Conservation (phyloP, 164 flowering plant species). For the Magnolia kwangsiensis region DNA sequence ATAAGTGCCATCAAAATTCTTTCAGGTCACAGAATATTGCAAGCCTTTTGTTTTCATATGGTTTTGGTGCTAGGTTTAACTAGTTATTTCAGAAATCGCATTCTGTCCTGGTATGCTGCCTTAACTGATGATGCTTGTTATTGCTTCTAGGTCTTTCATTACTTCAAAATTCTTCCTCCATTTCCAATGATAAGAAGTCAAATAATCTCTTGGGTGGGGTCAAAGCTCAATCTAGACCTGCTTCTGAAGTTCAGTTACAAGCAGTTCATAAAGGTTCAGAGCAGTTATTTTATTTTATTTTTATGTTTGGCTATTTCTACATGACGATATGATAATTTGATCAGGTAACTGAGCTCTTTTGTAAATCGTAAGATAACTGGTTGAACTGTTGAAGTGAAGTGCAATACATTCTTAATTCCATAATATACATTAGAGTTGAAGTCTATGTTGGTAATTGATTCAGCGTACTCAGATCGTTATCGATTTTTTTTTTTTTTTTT, state of each 20-base stretch:
- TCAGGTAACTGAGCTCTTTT: background rate
- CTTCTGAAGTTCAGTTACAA: slow-evolving; percentile 25
- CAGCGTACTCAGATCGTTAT: too few species aligned
- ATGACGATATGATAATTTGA: background rate
- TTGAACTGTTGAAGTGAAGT: background rate
- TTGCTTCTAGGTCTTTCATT: slow-evolving; percentile 53
- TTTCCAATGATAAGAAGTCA: slow-evolving; percentile 21
- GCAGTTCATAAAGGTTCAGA: slow-evolving; percentile 35
- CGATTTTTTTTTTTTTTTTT: too few species aligned
- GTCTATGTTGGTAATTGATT: background rate
- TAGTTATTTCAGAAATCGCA: background rate
- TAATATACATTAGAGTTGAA: background rate
- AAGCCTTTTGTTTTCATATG: background rate
- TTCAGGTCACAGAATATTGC: slow-evolving; percentile 51
- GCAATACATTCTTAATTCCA: background rate
- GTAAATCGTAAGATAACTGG: background rate
- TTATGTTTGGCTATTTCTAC: background rate
- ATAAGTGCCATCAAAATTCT: slow-evolving; percentile 68
- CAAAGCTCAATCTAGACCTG: slow-evolving; percentile 10
- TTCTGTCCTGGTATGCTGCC: background rate
- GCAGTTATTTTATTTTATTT: background rate
- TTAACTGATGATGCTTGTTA: slow-evolving; percentile 10
- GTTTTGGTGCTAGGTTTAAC: background rate
- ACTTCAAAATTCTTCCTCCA: slow-evolving; percentile 28
- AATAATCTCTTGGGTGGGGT: slow-evolving; percentile 16